Conservation (phyloP, 2,329 filamentous ascomycete species). For the Trichoderma sp. region DNA sequence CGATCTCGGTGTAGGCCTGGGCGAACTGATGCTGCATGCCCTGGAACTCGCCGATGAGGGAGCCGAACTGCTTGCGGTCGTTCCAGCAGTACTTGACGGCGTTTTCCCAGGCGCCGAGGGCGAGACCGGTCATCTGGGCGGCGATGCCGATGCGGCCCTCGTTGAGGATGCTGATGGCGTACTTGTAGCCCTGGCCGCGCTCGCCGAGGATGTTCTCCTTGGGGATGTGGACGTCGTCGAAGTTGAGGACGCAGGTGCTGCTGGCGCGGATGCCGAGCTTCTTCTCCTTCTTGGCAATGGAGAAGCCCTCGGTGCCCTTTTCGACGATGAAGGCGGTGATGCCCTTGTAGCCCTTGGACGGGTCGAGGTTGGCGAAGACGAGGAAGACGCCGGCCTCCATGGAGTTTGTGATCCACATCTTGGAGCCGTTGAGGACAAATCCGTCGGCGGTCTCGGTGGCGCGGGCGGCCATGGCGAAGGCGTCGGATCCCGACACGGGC, state of each 20-base stretch:
- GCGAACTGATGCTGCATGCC: slow-evolving; percentile 99
- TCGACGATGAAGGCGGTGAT: slow-evolving; percentile 96
- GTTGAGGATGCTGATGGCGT: slow-evolving; percentile 91
- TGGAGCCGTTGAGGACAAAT: slow-evolving; percentile 85
- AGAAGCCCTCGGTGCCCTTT: slow-evolving; percentile 86
- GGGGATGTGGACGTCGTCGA: slow-evolving; percentile 92
- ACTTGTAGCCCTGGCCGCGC: slow-evolving; percentile 94
- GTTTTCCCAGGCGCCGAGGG: slow-evolving; percentile 93
- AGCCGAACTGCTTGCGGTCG: slow-evolving; percentile 94
- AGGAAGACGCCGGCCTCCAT: slow-evolving; percentile 95
- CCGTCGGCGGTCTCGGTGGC: slow-evolving; percentile 81
- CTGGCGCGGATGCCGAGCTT: slow-evolving; percentile 96
- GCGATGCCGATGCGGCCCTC: slow-evolving; percentile 98
- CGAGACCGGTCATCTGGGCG: slow-evolving; percentile 97
- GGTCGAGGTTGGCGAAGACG: slow-evolving; percentile 95
- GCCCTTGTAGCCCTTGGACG: slow-evolving; percentile 90
- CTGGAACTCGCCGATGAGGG: slow-evolving; percentile 94
- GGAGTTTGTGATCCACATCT: slow-evolving; percentile 99
- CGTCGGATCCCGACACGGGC: slow-evolving; percentile 90
- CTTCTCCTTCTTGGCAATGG: slow-evolving; percentile 99
- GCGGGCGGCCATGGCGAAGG: slow-evolving; percentile 91
- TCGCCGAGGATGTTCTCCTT: slow-evolving; percentile 86
- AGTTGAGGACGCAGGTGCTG: slow-evolving; percentile 95
- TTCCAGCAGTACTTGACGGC: slow-evolving; percentile 95
- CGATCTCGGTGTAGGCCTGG: slow-evolving; percentile 92